Base-by-base conservation (phyloP, 495 filamentous ascomycete genomes). In the Penicillium soppii region DNA sequence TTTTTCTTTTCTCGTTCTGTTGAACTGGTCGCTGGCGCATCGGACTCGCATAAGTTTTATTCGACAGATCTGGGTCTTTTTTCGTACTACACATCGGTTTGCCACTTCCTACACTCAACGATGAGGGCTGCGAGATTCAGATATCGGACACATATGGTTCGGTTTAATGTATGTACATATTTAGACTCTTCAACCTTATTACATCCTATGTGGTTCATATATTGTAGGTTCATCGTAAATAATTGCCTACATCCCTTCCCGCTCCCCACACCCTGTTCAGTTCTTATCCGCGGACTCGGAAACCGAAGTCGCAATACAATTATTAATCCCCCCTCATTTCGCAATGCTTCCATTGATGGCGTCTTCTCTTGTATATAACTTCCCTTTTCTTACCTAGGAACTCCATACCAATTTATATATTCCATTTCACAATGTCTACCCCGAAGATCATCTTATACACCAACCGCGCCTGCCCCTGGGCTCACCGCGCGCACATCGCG, bases 401-500 rank as follows among this genome's bases (percentile, higher is more conserved):
- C n/a, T 23, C 33, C 26, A 22, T 25, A 27, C 17, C 15, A 26
- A 35, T n/a, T 19, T 19, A 19, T 23, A 55, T 7, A 5, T 9
- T 35, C 8, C 26, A 62, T 40, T n/a, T 10, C 22, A 50, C 33
- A 20, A 73, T 72, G 69, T 46, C 70, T 15, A 46, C 65, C 7
- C 72, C 68, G 15, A 77, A 78, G 68, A 76, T 81, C 58, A 77
- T 65, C 36, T 65, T 90, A 20, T 95, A 95, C 68, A 92, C 89
- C 48, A 89, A 86, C 76, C 85, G 81, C 55, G 21, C 38, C 42
- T 95, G 90, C 69, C 91, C 91, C 13, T 95, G 81, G 80, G 90
- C 90, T 1, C 89, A 94, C 61, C 85, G 91, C 20, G 88, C 80
- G 2, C 86, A 95, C 61, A 91, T 92, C 38, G 81, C 82, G 7